Evolutionary conservation across 2,329 filamentous ascomycete species (phyloP).

Genomic region (Hypoxylon sp.): DNA sequence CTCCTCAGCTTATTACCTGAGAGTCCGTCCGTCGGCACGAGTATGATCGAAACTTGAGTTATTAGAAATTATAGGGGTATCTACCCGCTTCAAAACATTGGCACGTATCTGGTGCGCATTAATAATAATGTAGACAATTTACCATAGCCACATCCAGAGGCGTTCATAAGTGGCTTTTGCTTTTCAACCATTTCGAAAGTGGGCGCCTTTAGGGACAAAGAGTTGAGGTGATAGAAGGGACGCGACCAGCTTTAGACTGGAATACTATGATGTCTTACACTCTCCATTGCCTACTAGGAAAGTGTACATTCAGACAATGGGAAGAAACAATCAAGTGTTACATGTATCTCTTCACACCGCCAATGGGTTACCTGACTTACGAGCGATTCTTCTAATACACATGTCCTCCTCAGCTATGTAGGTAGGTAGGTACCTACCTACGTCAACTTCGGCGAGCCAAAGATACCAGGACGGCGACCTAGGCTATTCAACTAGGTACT

Average conservation of each 20-base stretch:
- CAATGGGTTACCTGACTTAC: not conserved
- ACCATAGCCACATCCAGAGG: not conserved
- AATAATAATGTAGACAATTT: not conserved
- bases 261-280: not conserved
- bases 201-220: not conserved
- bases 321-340: too few species aligned
- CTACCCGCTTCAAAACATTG: not conserved
- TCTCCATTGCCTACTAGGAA: not conserved
- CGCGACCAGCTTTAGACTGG: not conserved
- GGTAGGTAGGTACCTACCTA: too few species aligned
- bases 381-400: not conserved
- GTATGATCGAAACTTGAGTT: not conserved
- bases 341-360: not conserved
- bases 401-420: too few species aligned
- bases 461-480: not conserved
- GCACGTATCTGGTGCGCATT: not conserved
- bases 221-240: not conserved
- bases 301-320: not conserved
- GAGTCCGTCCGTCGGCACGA: not conserved
- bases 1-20: not conserved
- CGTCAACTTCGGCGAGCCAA: not conserved
- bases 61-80: not conserved
- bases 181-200: not conserved
- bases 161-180: not conserved
- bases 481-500: too few species aligned